A percentile compares a stretch with the other conserved stretches of the same genome.
These are phyloP conservation scores for Chlamydomonas asymmetrica DNA, from an alignment of 139 green algal genomes.

Conservation along the genomic window DNA sequence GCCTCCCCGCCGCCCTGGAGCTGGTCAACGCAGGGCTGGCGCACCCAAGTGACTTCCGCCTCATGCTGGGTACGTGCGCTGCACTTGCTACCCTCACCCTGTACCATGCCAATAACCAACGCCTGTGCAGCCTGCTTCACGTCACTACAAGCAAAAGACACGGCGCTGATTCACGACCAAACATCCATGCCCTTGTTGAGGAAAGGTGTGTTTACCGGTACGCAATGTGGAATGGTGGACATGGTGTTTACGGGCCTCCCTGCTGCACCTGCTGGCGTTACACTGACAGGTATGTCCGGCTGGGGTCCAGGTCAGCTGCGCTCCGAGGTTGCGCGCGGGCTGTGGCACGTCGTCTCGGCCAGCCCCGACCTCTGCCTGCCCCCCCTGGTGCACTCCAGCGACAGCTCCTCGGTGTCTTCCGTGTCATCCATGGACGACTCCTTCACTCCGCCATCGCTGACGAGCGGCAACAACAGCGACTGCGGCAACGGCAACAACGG, in stretches of 20 bases:
- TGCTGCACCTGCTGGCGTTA: neutral
- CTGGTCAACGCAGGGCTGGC: conserved; percentile 41
- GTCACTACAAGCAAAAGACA: neutral
- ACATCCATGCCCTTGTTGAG: neutral
- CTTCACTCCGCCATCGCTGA: neutral
- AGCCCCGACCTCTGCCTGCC: conserved; percentile 35
- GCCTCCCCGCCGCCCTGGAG: conserved; percentile 40
- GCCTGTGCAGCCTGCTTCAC: too few relatives aligned
- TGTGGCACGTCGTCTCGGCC: conserved; percentile 39
- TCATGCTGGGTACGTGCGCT: conserved; percentile 46
- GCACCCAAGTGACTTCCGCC: conserved; percentile 34
- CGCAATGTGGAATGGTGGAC: neutral
- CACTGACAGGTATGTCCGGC: conserved; percentile 10
- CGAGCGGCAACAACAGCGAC: too few relatives aligned
- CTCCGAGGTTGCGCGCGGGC: conserved; percentile 32
- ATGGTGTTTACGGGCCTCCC: neutral
- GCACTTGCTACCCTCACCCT: too few relatives aligned
- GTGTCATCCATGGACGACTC: neutral
- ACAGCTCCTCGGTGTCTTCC: neutral
- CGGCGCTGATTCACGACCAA: neutral
- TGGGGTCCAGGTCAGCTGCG: conserved; percentile 41
- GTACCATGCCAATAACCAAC: too few relatives aligned
- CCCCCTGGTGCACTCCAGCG: neutral
- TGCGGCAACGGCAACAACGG: neutral
- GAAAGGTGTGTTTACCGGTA: neutral